phyloP scores from a whole-genome alignment of 306 rosid species.

The Abrus precatorius region DNA sequence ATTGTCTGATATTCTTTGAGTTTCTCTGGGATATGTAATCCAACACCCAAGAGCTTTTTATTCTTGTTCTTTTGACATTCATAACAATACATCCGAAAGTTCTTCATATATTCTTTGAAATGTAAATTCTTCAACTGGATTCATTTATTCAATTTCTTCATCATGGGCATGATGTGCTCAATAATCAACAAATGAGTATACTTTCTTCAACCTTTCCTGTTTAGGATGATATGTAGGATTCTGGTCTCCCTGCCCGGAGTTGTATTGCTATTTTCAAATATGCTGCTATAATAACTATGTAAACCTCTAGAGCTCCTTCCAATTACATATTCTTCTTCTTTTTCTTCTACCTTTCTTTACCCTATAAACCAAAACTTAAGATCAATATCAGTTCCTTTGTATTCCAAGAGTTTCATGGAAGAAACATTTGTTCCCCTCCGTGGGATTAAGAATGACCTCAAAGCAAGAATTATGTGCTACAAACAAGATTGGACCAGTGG shows the following conservation, averaged over 20 bases:
- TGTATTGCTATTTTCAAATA: constrained; percentile 38
- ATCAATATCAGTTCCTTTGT: constrained; percentile 44
- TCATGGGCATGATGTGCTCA: constrained; percentile 51
- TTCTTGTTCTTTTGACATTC: constrained; percentile 57
- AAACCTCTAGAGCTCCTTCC: constrained; percentile 70
- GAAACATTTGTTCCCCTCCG: constrained; percentile 97
- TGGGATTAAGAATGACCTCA: constrained; percentile 89
- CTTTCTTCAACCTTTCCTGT: constrained; percentile 51
- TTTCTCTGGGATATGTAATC: constrained; percentile 50
- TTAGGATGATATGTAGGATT: constrained; percentile 54
- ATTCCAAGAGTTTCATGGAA: constrained; percentile 69
- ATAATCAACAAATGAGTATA: constrained; percentile 45
- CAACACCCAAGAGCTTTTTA: constrained; percentile 47
- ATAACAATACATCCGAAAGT: constrained; percentile 40
- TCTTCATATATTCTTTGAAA: constrained; percentile 53
- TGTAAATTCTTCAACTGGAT: constrained; percentile 67
- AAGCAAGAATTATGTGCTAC: constrained; percentile 86
- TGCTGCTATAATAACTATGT: constrained; percentile 54
- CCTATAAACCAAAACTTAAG: constrained; percentile 43
- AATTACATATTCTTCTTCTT: constrained; percentile 40
- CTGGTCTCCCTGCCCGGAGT: constrained; percentile 59
- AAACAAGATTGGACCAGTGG: constrained; percentile 96
- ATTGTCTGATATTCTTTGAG: constrained; percentile 41
- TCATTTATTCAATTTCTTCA: constrained; percentile 56
- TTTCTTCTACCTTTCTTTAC: constrained; percentile 3